Evolutionary conservation across 257 asterid species (phyloP).

Genomic region (Paulownia fortunei): DNA sequence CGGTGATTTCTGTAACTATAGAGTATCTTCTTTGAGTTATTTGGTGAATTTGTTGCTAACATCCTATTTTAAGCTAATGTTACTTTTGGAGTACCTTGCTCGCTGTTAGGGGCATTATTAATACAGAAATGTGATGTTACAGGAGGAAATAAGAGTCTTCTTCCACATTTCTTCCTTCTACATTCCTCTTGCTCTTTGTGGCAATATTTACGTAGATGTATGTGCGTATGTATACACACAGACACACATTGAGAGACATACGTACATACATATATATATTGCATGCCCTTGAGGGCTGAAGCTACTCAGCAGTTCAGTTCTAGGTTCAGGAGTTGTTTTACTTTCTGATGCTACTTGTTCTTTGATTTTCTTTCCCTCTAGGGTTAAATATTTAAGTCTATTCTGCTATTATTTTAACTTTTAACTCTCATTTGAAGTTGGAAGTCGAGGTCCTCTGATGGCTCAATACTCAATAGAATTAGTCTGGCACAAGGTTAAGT

Average conservation of each 20-base stretch:
- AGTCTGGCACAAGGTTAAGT: neutral
- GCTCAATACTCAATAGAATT: conserved; percentile 3
- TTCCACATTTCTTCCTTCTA: neutral
- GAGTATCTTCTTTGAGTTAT: neutral
- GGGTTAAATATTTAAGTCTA: neutral
- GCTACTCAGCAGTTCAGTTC: conserved; percentile 28
- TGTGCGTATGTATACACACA: neutral
- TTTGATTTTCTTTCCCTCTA: neutral
- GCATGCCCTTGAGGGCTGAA: neutral
- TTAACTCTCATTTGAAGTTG: neutral
- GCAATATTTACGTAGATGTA: neutral
- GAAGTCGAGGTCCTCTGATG: conserved; percentile 5
- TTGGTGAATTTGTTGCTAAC: conserved; percentile 3
- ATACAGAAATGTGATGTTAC: neutral
- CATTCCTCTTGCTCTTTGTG: neutral
- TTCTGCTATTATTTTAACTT: neutral
- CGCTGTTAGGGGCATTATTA: neutral
- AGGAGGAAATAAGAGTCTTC: conserved; percentile 13
- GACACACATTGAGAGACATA: neutral
- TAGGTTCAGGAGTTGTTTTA: neutral
- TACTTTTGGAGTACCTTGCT: conserved; percentile 13
- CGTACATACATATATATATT: neutral
- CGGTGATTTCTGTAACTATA: conserved; percentile 1
- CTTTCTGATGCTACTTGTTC: neutral
- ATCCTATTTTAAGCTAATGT: neutral